phyloP scores from a whole-genome alignment of 1,284 basidiomycete genomes.

The Golubevia pallescens region DNA sequence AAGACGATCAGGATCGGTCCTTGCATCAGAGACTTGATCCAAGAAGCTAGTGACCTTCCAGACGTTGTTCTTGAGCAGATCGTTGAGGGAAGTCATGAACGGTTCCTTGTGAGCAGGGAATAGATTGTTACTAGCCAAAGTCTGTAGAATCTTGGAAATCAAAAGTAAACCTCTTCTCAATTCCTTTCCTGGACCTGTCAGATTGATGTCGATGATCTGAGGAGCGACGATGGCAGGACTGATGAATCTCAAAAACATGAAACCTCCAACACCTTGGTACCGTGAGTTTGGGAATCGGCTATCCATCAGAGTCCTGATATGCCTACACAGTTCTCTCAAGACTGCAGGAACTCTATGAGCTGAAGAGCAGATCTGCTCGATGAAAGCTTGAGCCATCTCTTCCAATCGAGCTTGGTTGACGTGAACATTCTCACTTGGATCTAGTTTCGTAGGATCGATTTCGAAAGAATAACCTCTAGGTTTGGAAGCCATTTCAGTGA shows the following conservation, averaged over 20 bases:
- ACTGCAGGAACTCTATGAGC: slow-evolving; percentile 51
- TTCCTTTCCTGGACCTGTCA: slow-evolving; percentile 40
- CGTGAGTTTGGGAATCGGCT: slow-evolving; percentile 45
- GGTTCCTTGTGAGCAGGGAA: slow-evolving; percentile 55
- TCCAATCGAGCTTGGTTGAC: slow-evolving; percentile 46
- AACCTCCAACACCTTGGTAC: slow-evolving; percentile 54
- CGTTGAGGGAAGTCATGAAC: slow-evolving; percentile 53
- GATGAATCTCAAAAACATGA: slow-evolving; percentile 58
- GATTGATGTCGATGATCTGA: slow-evolving; percentile 55
- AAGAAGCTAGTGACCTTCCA: slow-evolving; percentile 53
- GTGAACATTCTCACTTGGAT: slow-evolving; percentile 34
- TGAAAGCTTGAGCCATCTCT: slow-evolving; percentile 51
- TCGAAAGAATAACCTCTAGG: slow-evolving; percentile 51
- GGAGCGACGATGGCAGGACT: slow-evolving; percentile 52
- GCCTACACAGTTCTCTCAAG: slow-evolving; percentile 52
- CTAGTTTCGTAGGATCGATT: slow-evolving; percentile 45
- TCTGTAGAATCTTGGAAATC: slow-evolving; percentile 55
- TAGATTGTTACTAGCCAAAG: slow-evolving; percentile 49
- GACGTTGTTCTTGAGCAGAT: slow-evolving; percentile 51
- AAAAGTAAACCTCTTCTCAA: slow-evolving; percentile 44
- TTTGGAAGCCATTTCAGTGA: slow-evolving; percentile 47
- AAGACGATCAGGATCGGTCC: slow-evolving; percentile 48
- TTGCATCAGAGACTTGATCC: slow-evolving; percentile 48
- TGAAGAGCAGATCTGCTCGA: slow-evolving; percentile 53
- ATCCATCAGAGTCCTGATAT: slow-evolving; percentile 50